Base-by-base conservation (phyloP, 805 yeast genomes). In the Blastobotrys terrestris region DNA sequence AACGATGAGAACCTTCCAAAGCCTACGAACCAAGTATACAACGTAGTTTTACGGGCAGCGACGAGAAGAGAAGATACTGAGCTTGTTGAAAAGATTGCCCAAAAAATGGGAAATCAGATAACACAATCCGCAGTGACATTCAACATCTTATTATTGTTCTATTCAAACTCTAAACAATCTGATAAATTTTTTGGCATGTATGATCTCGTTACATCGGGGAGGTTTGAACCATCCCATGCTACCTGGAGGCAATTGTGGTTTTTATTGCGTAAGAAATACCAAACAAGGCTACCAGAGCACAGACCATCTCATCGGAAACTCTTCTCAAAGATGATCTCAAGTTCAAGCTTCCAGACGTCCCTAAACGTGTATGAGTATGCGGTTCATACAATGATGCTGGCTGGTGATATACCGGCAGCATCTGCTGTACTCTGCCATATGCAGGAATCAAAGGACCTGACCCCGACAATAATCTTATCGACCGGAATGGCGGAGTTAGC, bases 11-110 rank as follows among this genome's bases (percentile, higher is more conserved):
- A 45, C 40, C 16, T 44, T 14, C 21, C 31, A 20, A 48, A 22
- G 11, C 62, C 62, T 13, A 15, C 46, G 53, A 56, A 52, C 26
- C 11, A 35, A 11, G 15, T 20, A 2, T 61, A 61, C 44, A 53
- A 58, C 7, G 39, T 55, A 15, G 55, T 61, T 40, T 48, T 61
- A 5, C 59, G 52, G 44, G 46, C 60, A 44, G 58, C 53, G 4
- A 59, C 60, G 14, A 39, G 56, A 16, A 47, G 55, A 16, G 52
- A 56, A 14, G 51, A 50, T 39, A 51, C 46, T 13, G 47, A 22
- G 2, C 41, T 49, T 20, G 53, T 60, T 11, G 31, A 20, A 7
- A 13, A 18, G 15, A 53, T 59, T 15, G 22, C 57, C 22, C 16
- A 59, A 21, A 39, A 7, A 16, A 22, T 4, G 31, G 35, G 18